Evolutionary conservation across 306 rosid species (phyloP).

Genomic region (Fagus crenata): DNA sequence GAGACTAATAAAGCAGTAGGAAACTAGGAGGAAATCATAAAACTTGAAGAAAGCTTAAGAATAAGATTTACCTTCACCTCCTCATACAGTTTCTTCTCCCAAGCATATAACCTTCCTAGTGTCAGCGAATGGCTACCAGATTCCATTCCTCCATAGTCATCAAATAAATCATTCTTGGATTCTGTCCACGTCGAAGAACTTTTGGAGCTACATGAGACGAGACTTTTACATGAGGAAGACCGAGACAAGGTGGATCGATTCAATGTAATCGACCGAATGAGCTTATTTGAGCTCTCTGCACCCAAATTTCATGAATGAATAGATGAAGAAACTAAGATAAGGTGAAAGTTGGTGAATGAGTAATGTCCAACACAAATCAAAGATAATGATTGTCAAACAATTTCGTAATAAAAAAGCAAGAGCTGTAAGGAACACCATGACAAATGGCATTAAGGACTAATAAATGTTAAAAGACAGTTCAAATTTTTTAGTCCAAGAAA

Average conservation of each 20-base stretch:
- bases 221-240: constrained; percentile 80
- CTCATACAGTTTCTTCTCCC: constrained; percentile 96
- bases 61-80: constrained; percentile 74
- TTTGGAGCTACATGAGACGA: constrained; percentile 57
- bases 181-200: constrained; percentile 73
- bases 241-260: constrained; percentile 56
- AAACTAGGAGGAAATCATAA: no score
- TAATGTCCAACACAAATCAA: not conserved
- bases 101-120: constrained; percentile 79
- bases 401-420: no score
- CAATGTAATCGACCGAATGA: constrained; percentile 76
- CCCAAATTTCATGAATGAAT: constrained; percentile 10
- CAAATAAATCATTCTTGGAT: constrained; percentile 70
- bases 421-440: no score
- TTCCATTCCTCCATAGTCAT: constrained; percentile 81
- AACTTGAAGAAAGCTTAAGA: not conserved
- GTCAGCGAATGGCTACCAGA: constrained; percentile 94
- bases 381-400: no score
- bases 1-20: no score
- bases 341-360: constrained; percentile 13
- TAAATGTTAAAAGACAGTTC: no score
- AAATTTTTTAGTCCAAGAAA: no score
- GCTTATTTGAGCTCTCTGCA: constrained; percentile 90
- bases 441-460: no score
- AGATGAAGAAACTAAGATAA: not conserved